Conservation (phyloP, 2,329 filamentous ascomycete species). For the Zelopaecilomyces penicillatus region DNA sequence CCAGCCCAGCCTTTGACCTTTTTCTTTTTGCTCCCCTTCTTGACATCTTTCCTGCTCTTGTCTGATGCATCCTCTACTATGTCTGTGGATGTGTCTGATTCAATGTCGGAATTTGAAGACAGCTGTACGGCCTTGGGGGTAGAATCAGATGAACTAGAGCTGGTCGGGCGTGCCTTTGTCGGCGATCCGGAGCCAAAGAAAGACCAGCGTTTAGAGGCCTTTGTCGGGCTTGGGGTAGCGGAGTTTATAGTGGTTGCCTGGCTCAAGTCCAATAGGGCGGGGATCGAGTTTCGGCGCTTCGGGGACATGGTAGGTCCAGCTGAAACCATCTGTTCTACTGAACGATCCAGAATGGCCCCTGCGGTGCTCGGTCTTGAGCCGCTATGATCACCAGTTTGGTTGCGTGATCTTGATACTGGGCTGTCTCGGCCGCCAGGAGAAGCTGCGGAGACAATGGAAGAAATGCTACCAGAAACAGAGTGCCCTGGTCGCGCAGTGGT, state of each 20-base stretch:
- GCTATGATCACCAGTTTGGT: conserved; percentile 30
- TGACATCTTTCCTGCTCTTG: conserved; percentile 21
- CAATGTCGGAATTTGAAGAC: conserved; percentile 29
- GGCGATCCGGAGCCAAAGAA: conserved; percentile 48
- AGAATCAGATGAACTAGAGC: conserved; percentile 37
- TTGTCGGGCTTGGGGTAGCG: conserved; percentile 39
- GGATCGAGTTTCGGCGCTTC: conserved; percentile 51
- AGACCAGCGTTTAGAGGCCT: conserved; percentile 50
- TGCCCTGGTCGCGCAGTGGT: conserved; percentile 61
- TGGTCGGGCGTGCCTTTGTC: conserved; percentile 37
- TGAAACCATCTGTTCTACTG: conserved; percentile 14
- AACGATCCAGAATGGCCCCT: conserved; percentile 56
- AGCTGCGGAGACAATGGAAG: conserved; percentile 61
- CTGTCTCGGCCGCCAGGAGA: conserved; percentile 33
- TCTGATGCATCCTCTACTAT: conserved; percentile 12
- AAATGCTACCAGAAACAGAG: conserved; percentile 70
- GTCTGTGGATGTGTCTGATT: conserved; percentile 20
- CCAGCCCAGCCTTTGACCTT: conserved; percentile 69
- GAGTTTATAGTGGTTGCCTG: conserved; percentile 26
- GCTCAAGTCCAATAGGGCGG: conserved; percentile 38
- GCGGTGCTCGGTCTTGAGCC: conserved; percentile 60
- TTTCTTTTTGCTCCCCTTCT: conserved; percentile 42
- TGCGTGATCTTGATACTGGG: conserved; percentile 29
- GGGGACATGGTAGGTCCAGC: conserved; percentile 23
- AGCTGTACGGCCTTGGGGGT: conserved; percentile 19